Evolutionary conservation across 108 stramenopile genomes (phyloP).

Genomic region (Cyclotella baltica): DNA sequence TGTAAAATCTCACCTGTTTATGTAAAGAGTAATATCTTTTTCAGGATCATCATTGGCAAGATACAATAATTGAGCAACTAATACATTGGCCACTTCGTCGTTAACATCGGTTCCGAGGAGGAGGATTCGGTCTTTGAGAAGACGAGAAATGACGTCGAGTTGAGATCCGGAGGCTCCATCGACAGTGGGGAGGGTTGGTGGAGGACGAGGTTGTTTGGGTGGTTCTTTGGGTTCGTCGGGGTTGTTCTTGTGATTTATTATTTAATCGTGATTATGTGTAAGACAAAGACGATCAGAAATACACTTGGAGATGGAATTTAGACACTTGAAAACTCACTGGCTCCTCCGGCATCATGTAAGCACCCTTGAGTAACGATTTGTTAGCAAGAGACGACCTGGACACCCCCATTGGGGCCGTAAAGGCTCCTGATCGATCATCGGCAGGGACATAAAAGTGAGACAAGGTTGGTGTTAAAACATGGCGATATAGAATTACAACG

Average conservation of each 20-base stretch:
- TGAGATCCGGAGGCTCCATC: constrained; percentile 71
- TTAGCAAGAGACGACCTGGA: neutral
- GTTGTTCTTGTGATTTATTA: neutral
- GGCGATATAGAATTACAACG: neutral
- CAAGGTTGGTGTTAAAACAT: neutral
- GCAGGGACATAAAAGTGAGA: neutral
- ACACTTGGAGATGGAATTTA: neutral
- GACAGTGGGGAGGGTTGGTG: constrained; percentile 83
- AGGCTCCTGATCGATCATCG: neutral
- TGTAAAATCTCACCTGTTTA: too few species aligned
- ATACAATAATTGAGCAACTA: constrained; percentile 93
- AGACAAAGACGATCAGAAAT: neutral
- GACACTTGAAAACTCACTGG: neutral
- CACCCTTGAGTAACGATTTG: neutral
- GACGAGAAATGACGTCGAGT: constrained; percentile 92
- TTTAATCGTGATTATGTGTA: neutral
- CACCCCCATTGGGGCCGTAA: neutral
- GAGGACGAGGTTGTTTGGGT: constrained; percentile 50
- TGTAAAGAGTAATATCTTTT: constrained; percentile 96
- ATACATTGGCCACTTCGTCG: constrained; percentile 95
- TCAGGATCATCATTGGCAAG: constrained; percentile 94
- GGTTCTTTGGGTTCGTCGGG: constrained; percentile 19
- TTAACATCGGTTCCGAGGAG: constrained; percentile 90
- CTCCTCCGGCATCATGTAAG: constrained; percentile 10
- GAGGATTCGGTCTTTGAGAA: constrained; percentile 94